Evolutionary conservation across 805 yeast genomes (phyloP), one percentile per base, ranked within the genome.

Genomic region (Wickerhamiella occidentalis): DNA sequence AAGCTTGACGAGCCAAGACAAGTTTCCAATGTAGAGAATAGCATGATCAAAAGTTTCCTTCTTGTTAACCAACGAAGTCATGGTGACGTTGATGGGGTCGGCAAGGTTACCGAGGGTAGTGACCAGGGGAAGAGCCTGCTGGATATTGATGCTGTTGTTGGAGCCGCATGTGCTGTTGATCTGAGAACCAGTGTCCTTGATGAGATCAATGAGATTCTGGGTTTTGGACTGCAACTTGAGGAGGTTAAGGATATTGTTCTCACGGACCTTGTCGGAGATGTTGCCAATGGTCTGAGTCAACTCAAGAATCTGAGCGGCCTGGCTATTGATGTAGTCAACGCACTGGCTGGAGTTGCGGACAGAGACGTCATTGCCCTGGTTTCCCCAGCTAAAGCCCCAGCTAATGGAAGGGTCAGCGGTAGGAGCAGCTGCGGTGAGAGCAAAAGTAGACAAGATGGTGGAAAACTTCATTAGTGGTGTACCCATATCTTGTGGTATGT

Each of bases 1-100:
- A 81, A 19, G n/a, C 47, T 41, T 44, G 28, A 51, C 51, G 28
- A 30, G 41, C 47, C 48, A 46, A 4, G 47, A 43, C 17, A 43
- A 36, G 18, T 47, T 40, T 17, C 45, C 22, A 17, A 40, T 26
- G 25, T 26, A 28, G 15, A 52, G 41, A 13, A 56, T 49, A 18
- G 57, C 55, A 45, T 56, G 64, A 47, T 60, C 64, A 45, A 58
- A 59, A 36, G 51, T 51, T 36, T 45, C 36, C 45, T 47, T 47
- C 15, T 47, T 47, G 35, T n/a, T 7, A 22, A 25, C 13, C 15
- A 45, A 30, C 6, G 41, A 47, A n/a, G 33, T 42, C 42, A 50
- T 40, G 30, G 46, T 40, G 22, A 26, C 18, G 6, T 51, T 36
- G 28, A 41, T 25, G n/a, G 48, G 47, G 17, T 18, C 1, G 40